Conservation (phyloP, 2,329 filamentous ascomycete genomes). For the Aspergillus fumigatiaffinis region DNA sequence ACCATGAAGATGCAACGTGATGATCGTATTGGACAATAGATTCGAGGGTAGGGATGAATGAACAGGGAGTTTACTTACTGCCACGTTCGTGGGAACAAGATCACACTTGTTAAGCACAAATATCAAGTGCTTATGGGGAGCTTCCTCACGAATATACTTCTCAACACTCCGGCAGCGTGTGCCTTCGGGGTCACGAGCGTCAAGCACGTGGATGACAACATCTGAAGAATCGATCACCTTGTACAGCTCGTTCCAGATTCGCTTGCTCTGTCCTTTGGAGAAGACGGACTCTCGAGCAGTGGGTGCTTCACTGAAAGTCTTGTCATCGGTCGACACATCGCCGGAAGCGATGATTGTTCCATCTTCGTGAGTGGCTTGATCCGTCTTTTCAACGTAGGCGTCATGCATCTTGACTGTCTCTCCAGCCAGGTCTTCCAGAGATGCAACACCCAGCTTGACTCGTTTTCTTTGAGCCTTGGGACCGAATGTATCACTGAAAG, state of each 20-base stretch:
- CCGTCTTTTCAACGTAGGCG: constrained; percentile 72
- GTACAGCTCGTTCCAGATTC: constrained; percentile 96
- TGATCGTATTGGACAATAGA: constrained; percentile 1
- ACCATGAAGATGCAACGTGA: constrained; percentile 22
- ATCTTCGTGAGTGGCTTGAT: constrained; percentile 72
- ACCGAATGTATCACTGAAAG: constrained; percentile 86
- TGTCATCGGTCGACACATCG: constrained; percentile 44
- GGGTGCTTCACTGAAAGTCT: constrained; percentile 43
- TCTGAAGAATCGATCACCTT: constrained; percentile 95
- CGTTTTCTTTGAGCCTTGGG: constrained; percentile 90
- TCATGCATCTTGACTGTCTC: constrained; percentile 78
- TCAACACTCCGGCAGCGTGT: constrained; percentile 87
- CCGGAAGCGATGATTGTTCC: constrained; percentile 61
- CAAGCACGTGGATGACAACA: constrained; percentile 90
- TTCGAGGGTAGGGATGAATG: constrained; percentile 4
- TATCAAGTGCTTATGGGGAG: constrained; percentile 91
- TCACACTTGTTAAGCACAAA: constrained; percentile 91
- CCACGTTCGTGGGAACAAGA: constrained; percentile 84
- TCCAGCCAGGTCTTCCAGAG: constrained; percentile 75
- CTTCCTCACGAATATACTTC: constrained; percentile 89
- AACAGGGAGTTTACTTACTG: constrained; percentile 65
- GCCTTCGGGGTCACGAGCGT: constrained; percentile 83
- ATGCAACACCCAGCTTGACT: constrained; percentile 80
- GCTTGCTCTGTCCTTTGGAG: constrained; percentile 88
- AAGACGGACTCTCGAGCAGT: constrained; percentile 83